Evolutionary conservation across 208 protist species (phyloP), one percentile per base, ranked within the genome.

Genomic region (Crithidia sp.): DNA sequence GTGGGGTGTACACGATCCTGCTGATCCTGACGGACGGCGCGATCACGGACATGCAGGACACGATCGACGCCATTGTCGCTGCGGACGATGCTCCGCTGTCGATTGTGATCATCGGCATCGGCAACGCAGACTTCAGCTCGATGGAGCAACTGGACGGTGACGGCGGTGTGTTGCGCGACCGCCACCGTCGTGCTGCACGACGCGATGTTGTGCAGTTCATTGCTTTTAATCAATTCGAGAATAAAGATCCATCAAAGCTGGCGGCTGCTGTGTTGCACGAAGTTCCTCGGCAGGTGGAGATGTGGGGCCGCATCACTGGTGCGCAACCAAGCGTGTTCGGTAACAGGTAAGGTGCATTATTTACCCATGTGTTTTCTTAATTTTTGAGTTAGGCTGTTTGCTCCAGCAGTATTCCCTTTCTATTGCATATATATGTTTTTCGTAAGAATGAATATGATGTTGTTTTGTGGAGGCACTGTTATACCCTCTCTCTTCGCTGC

Each of bases 71-170:
- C 0, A 95, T 97, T 54, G 81, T 97, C 13, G 74, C 49, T 9
- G 84, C 90, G n/a, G 90, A 90, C 17, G 60, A 82, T 14, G 77
- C 88, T n/a, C 95, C 94, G 47, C 41, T 98, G n/a, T 91, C 85
- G 7, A 95, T 98, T 64, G 70, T 98, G 56, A 98, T 98, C 76
- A 84, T 98, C 49, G 95, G 96, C 56, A 82, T 98, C 47, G 96
- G 96, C 37, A 76, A 55, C 52, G 94, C 92, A 3, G 74, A 97
- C 74, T 98, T 98, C 77, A 50, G 3, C n/a, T 83, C 88, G 43
- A 98, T 98, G 96, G 84, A 93, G n/a, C 62, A 71, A 13, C 79
- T 98, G 2, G 96, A 98, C 69, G 86, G 83, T 59, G 96, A 98
- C 77, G 93, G 91, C 19, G 63, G 64, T 37, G 56, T 61, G 4